Base-by-base conservation (phyloP, 1,284 basidiomycete species). In the Cryptococcus sp. region DNA sequence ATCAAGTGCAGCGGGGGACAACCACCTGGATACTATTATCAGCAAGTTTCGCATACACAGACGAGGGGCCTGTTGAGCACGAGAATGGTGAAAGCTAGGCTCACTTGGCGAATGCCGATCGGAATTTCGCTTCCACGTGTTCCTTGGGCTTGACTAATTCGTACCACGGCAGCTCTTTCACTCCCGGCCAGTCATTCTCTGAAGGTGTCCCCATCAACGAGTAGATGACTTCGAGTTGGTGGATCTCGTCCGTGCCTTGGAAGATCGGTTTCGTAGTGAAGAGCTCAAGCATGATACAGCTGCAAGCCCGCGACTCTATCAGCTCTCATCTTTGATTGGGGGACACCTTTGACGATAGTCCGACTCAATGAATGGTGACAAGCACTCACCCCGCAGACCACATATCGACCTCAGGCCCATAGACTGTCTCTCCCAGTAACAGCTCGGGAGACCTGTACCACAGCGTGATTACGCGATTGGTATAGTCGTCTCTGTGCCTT, bases 361-460 rank as follows among this genome's bases (percentile, higher is more conserved):
- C 27, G 25, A 20, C 38, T 54, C 65, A 27, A 54, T 47, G 40
- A 15, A 50, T 22, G 10, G 13, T 30, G 16, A 19, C 11, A 3
- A 17, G 27, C 19, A 81, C 85, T 68, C 78, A 94, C 91, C 96
- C 96, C 13, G 95, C 96, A 73, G 93, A 96, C 96, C 96, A 99
- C 87, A 96, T 96, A 73, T 99, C 96, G n/a, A 99, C 95, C 71
- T 97, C 96, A 2, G 92, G 88, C 1, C 94, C 95, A 78, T 99
- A 99, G 20, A 93, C 86, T 1, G 96, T 99, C 49, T 93, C 93
- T 17, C 96, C 97, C 65, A 99, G 88, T 42, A 99, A 80, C 49
- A 99, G 82, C 77, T 99, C 97, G 3, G 95, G 96, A 5, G 93
- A 91, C 47, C 96, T 86, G 79, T 99, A 99, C 97, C 97, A 99